Conservation (phyloP, 768 basidiomycete genomes). For the Pisolithus marmoratus region DNA sequence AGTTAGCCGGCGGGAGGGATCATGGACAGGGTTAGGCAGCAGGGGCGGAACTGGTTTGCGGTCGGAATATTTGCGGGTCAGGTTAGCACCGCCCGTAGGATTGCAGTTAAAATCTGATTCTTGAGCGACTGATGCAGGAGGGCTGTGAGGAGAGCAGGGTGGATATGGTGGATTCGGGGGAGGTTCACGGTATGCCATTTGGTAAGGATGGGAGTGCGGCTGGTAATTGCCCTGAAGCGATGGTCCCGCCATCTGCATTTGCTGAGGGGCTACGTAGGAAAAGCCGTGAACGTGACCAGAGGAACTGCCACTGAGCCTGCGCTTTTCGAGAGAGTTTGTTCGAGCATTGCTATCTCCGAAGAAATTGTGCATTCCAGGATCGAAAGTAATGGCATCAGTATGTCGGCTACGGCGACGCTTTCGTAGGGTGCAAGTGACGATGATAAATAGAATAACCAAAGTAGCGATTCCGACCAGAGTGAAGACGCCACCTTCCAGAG, state of each 20-base stretch:
- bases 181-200: conserved; percentile 1
- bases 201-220: conserved; percentile 3
- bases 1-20: conserved; percentile 19
- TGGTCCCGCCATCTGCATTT: conserved; percentile 13
- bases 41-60: conserved; percentile 30
- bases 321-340: conserved; percentile 15
- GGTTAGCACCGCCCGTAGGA: conserved; percentile 21
- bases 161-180: conserved; percentile 1
- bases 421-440: conserved; percentile 45
- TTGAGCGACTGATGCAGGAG: conserved; percentile 3
- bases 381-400: conserved; percentile 49
- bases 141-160: conserved; percentile 6
- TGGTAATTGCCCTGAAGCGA: conserved; percentile 18
- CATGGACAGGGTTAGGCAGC: conserved; percentile 13
- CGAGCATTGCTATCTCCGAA: conserved; percentile 22
- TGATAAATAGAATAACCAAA: conserved; percentile 39
- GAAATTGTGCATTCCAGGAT: conserved; percentile 30
- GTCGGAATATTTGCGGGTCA: conserved; percentile 30
- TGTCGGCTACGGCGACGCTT: conserved; percentile 37
- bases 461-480: conserved; percentile 43
- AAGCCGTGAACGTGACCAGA: conserved; percentile 20
- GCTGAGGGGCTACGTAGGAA: conserved; percentile 3
- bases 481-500: conserved; percentile 58
- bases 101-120: conserved; percentile 9
- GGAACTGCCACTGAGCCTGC: conserved; percentile 18